Base-by-base conservation (phyloP, 1,139 yeast species). In the Scheffersomyces insectosa region DNA sequence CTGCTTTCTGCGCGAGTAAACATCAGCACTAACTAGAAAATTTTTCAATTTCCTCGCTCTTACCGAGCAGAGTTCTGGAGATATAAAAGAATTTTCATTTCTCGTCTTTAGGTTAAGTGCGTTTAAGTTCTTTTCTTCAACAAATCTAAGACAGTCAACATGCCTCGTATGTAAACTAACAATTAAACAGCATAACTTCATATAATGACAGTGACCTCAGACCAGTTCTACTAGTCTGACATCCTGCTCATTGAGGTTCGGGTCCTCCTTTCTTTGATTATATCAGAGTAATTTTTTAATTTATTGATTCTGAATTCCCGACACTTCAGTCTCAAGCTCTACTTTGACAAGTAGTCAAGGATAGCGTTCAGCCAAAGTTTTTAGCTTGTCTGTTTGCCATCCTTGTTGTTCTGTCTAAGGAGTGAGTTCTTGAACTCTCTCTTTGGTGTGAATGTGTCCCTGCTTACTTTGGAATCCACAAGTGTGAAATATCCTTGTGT, bases 221-320 rank as follows among this genome's bases (percentile, higher is more conserved):
- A 44, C 25, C 36, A 40, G 28, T 34, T 25, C 15, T 23, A 20
- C 25, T 20, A 20, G 25, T 20, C 25, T 20, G 25, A 20, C 25
- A 6, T 20, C 35, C 40, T 33, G 27, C 41, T 46, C 44, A 49
- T 53, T 61, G 83, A 77, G 85, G 84, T 79, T 82, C 88, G 88
- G 88, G 88, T 76, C 88, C 88, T 82, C 86, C 65, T 65, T 62
- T 59, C 56, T 54, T 55, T 54, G 50, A 50, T 39, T 42, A 42
- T 49, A 43, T 53, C 63, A 59, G 61, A 62, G 70, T 66, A 10
- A 31, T 40, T 31, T 41, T 44, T 46, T 58, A 59, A 57, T 60
- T 57, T 55, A 60, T 68, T 70, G 83, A 76, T 68, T 68, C 85
- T 83, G 85, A 83, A 85, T 59, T 71, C 91, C 91, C 89, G 93